A percentile compares a stretch with the other conserved stretches of the same genome.
Evolutionary conservation across 768 basidiomycete species (phyloP).

Genomic region (Lactarius sp.): DNA sequence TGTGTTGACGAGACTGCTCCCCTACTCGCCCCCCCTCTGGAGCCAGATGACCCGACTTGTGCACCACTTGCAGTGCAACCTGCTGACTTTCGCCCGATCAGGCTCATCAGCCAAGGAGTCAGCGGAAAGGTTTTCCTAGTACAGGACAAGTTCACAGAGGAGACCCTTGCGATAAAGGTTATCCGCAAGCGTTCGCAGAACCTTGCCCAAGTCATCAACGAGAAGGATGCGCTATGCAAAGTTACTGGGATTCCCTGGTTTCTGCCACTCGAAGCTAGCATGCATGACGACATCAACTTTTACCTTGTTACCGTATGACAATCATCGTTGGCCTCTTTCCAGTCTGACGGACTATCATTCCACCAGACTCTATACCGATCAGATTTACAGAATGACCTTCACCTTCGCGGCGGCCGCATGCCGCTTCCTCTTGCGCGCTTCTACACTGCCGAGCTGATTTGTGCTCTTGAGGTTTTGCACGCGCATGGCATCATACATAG

Average conservation of each 20-base stretch:
- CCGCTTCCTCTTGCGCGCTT: slow-evolving; percentile 19
- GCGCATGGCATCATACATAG: slow-evolving; percentile 42
- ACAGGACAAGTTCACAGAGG: slow-evolving; percentile 16
- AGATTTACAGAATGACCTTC: slow-evolving; percentile 22
- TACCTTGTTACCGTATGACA: slow-evolving; percentile 22
- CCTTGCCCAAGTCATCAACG: slow-evolving; percentile 8
- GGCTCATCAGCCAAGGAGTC: slow-evolving; percentile 21
- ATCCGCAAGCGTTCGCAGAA: slow-evolving; percentile 20
- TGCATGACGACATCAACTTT: slow-evolving; percentile 25
- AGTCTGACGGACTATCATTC: neutral
- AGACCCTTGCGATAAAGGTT: slow-evolving; percentile 19
- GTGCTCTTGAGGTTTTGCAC: slow-evolving; percentile 34
- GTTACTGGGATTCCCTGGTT: slow-evolving; percentile 17
- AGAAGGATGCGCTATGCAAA: slow-evolving; percentile 19
- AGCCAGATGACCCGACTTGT: neutral
- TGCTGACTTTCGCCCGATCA: slow-evolving; percentile 18
- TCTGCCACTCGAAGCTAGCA: slow-evolving; percentile 24
- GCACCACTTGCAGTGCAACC: neutral
- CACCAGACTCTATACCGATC: slow-evolving; percentile 14
- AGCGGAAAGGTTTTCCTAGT: slow-evolving; percentile 24
- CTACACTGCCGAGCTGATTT: slow-evolving; percentile 21
- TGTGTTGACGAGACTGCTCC: slow-evolving; percentile 15
- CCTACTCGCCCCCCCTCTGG: neutral
- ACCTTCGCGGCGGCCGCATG: slow-evolving; percentile 17
- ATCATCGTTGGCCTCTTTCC: neutral